These are phyloP conservation scores for Flaveria floridana DNA, from an alignment of 140 eudicot species.

Conservation along the genomic window DNA sequence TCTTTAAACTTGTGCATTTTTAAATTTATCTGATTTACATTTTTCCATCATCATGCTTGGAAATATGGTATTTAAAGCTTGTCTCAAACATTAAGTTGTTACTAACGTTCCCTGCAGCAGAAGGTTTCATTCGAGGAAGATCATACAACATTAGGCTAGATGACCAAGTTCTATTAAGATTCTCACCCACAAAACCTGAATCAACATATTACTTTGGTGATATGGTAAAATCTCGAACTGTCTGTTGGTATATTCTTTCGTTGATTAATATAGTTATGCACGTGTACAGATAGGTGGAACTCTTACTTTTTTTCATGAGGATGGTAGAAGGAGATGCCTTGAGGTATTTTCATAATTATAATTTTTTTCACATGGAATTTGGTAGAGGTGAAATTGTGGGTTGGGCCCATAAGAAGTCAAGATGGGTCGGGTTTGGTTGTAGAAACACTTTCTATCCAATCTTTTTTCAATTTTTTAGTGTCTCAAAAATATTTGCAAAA, in stretches of 20 bases:
- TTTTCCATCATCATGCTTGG: constrained; percentile 5
- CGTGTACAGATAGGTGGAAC: constrained; percentile 81
- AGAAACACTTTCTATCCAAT: neutral
- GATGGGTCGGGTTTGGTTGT: constrained; percentile 2
- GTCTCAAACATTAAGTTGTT: constrained; percentile 49
- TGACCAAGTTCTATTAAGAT: constrained; percentile 89
- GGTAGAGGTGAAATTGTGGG: neutral
- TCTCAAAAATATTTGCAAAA: neutral
- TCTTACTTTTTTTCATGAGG: constrained; percentile 90
- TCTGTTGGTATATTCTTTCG: constrained; percentile 13
- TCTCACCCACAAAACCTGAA: constrained; percentile 90
- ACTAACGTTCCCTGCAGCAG: constrained; percentile 88
- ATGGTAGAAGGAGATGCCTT: constrained; percentile 90
- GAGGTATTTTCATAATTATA: constrained; percentile 54
- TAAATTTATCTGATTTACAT: neutral
- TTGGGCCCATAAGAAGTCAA: constrained; percentile 1
- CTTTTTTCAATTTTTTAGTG: neutral
- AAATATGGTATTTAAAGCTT: constrained; percentile 20
- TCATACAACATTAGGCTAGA: constrained; percentile 96
- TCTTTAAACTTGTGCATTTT: neutral
- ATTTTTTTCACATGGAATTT: neutral
- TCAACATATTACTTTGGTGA: constrained; percentile 91
- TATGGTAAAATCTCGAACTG: constrained; percentile 50
- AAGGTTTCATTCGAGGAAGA: constrained; percentile 91
- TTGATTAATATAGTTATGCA: neutral